A percentile compares a stretch with the other conserved stretches of the same genome.
Conservation (phyloP, 2,329 filamentous ascomycete genomes). For the Cladosporium sp. region DNA sequence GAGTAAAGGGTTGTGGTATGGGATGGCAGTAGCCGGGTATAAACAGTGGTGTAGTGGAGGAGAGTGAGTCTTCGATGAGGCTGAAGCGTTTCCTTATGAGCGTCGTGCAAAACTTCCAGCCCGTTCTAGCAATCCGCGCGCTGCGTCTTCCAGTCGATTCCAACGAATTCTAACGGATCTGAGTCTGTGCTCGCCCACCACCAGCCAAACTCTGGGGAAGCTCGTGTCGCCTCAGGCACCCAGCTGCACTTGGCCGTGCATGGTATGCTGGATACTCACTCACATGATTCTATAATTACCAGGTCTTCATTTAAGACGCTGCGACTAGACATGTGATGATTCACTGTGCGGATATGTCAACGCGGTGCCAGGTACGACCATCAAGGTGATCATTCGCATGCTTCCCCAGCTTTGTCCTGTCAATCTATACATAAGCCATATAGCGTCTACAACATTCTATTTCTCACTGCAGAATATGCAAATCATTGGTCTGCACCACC, state of each 20-base stretch:
- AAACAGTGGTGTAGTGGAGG: constrained; percentile 2
- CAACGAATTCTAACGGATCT: not conserved
- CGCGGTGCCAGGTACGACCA: not conserved
- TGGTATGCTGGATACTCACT: no score
- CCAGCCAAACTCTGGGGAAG: not conserved
- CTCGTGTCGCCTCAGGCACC: not conserved
- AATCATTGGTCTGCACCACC: not conserved
- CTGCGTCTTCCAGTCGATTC: not conserved
- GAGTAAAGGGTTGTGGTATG: not conserved
- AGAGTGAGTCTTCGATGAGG: constrained; percentile 1
- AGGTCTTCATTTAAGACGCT: no score
- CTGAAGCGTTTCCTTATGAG: constrained; percentile 7
- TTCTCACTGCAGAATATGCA: not conserved
- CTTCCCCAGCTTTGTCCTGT: not conserved
- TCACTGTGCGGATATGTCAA: not conserved
- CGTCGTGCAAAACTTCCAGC: not conserved
- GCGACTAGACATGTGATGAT: no score
- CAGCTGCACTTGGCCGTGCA: no score
- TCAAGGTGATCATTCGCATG: not conserved
- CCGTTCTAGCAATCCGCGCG: not conserved
- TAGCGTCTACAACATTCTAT: not conserved
- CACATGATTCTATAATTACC: no score
- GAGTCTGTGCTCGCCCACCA: no score
- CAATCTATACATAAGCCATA: not conserved
- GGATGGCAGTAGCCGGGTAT: constrained; percentile 12